Evolutionary conservation across 805 yeast genomes (phyloP).

Genomic region (Yarrowia keelungensis): DNA sequence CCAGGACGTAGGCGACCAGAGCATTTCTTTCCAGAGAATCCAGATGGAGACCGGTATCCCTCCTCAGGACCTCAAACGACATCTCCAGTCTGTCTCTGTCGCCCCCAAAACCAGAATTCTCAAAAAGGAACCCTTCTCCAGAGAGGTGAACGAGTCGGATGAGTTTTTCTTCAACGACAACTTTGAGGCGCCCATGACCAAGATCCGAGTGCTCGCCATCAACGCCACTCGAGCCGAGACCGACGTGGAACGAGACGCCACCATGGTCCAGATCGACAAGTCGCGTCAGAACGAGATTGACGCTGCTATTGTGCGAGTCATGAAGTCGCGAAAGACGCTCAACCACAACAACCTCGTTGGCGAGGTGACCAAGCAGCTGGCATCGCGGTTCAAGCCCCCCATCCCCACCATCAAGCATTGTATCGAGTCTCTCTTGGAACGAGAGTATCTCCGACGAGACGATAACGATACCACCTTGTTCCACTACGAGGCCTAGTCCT

Average conservation of each 20-base stretch:
- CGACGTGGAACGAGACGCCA: constrained; percentile 58
- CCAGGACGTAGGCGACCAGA: constrained; percentile 56
- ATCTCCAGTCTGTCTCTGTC: constrained; percentile 81
- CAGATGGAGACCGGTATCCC: constrained; percentile 73
- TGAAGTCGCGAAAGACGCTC: constrained; percentile 72
- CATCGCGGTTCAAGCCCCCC: constrained; percentile 71
- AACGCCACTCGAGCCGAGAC: constrained; percentile 58
- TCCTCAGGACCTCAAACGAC: constrained; percentile 71
- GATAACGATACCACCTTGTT: constrained; percentile 64
- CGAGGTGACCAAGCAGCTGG: constrained; percentile 66
- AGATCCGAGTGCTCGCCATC: constrained; percentile 78
- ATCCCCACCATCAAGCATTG: constrained; percentile 72
- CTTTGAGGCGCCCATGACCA: constrained; percentile 70
- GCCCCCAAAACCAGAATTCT: constrained; percentile 83
- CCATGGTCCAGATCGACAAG: constrained; percentile 63
- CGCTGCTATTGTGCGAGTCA: constrained; percentile 86
- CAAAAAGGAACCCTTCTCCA: constrained; percentile 75
- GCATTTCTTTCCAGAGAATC: constrained; percentile 68
- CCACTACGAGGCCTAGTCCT: constrained; percentile 64
- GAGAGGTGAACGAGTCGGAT: constrained; percentile 69
- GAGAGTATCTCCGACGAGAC: constrained; percentile 81
- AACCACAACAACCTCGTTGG: constrained; percentile 70
- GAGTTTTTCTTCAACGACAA: constrained; percentile 69
- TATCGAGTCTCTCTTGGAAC: constrained; percentile 75
- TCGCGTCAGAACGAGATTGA: constrained; percentile 74